phyloP scores from a whole-genome alignment of 129 eudicot species.

The Dittrichia graveolens region DNA sequence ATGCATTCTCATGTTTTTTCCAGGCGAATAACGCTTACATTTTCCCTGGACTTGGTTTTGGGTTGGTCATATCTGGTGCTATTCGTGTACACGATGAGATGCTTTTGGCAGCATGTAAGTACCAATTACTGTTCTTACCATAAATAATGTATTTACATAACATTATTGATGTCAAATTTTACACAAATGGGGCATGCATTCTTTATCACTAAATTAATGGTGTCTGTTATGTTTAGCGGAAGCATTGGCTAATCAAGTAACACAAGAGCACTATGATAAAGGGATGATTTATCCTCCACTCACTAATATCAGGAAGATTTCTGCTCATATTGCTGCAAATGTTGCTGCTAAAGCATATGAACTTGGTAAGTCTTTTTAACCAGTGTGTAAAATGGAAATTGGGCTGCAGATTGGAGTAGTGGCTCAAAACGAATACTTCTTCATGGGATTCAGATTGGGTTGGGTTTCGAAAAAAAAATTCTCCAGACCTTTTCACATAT shows the following conservation, averaged over 20 bases:
- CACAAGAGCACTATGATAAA: slow-evolving; percentile 77
- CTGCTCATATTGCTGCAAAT: slow-evolving; percentile 82
- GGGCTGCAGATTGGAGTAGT: not conserved
- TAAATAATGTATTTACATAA: not conserved
- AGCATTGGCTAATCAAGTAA: slow-evolving; percentile 87
- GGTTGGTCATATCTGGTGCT: slow-evolving; percentile 85
- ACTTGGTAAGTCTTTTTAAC: slow-evolving; percentile 53
- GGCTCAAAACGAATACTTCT: not conserved
- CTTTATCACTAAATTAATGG: slow-evolving; percentile 10
- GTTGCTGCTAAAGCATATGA: slow-evolving; percentile 96
- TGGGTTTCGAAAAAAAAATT: too few species aligned
- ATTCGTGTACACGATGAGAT: slow-evolving; percentile 89
- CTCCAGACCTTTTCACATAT: too few species aligned
- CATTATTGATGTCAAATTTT: not conserved
- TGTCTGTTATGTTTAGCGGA: slow-evolving; percentile 57
- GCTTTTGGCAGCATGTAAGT: slow-evolving; percentile 98
- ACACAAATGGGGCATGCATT: not conserved
- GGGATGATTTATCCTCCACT: slow-evolving; percentile 94
- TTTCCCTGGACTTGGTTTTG: slow-evolving; percentile 93
- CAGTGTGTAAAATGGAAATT: not conserved
- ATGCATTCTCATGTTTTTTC: slow-evolving; percentile 21
- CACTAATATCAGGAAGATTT: slow-evolving; percentile 75
- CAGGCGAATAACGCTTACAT: slow-evolving; percentile 93
- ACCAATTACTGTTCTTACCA: slow-evolving; percentile 8
- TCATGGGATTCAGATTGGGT: too few species aligned